Base-by-base conservation (phyloP, 2,329 filamentous ascomycete species). In the Cladobotryum mycophilum region DNA sequence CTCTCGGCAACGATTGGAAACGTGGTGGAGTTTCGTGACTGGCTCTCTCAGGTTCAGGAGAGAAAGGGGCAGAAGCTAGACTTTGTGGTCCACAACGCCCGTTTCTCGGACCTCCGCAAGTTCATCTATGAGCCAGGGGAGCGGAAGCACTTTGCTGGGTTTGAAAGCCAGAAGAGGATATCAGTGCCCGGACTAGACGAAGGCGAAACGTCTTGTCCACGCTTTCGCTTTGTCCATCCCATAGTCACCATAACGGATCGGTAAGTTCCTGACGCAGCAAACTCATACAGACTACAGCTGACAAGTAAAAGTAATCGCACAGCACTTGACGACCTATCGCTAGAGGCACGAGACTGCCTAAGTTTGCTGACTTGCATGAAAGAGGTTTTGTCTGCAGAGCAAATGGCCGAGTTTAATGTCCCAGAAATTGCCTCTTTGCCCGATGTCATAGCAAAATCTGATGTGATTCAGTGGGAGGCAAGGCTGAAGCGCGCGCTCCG, bases 1-100 rank as follows among this genome's bases (percentile, higher is more conserved):
- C 75, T 92, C 1, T 91, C 87, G 1, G 88, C 87, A 1, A 92
- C 88, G 0, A 84, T 92, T 13, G 87, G 86, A 4, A 91, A 91
- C 55, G 85, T 86, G 0, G 64, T 76, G 2, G 80, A 86, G 58
- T 89, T 92, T 67, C 79, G 73, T 48, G 71, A 75, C 25, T 91
- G 87, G 87, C 73, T 92, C 0, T 70, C 71, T 1, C 74, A 74
- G 3, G 82, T 85, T 0, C 85, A 90, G 58, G 76, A 74, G 51
- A 73, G 75, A 1, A 82, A 82, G 52, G 84, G 84, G 0, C 76
- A 78, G 38, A 74, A 85, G 0, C 62, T 91, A 13, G 79, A 77
- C 18, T 87, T 86, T 76, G 79, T 91, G 12, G 71, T 82, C 41
- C 85, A 91, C 59, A 70, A 72, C 1, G 77, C 83, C 35, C 76